Evolutionary conservation across 768 basidiomycete genomes (phyloP).

Genomic region (Suillus americanus): DNA sequence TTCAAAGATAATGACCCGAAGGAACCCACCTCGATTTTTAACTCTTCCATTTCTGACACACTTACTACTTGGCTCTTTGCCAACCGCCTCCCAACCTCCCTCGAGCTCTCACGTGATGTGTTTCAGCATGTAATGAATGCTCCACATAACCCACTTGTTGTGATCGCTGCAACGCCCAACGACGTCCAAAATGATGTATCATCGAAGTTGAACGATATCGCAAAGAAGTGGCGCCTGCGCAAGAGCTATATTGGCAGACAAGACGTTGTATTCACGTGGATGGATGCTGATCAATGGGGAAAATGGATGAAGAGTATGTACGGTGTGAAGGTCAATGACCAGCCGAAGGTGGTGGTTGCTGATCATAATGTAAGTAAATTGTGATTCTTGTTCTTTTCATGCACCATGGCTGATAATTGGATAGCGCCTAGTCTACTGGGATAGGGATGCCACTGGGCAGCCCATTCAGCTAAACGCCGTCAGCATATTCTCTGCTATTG

Average conservation of each 20-base stretch:
- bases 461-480: slow-evolving; percentile 54
- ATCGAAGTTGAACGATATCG: slow-evolving; percentile 50
- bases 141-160: slow-evolving; percentile 71
- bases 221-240: slow-evolving; percentile 57
- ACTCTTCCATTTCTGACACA: slow-evolving; percentile 11
- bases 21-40: slow-evolving; percentile 46
- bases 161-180: slow-evolving; percentile 58
- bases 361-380: slow-evolving; percentile 67
- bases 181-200: slow-evolving; percentile 41
- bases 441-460: slow-evolving; percentile 56
- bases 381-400: background rate
- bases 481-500: slow-evolving; percentile 68
- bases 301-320: slow-evolving; percentile 95
- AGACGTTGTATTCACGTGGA: slow-evolving; percentile 84
- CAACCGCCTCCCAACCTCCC: slow-evolving; percentile 69
- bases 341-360: slow-evolving; percentile 60
- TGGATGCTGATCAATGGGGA: slow-evolving; percentile 82
- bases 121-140: slow-evolving; percentile 89
- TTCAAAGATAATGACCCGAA: slow-evolving; percentile 58
- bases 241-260: slow-evolving; percentile 29
- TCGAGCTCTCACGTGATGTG: slow-evolving; percentile 75
- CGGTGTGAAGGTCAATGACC: slow-evolving; percentile 45
- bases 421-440: slow-evolving; percentile 76
- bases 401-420: background rate
- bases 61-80: slow-evolving; percentile 58